phyloP scores from a whole-genome alignment of 1,284 basidiomycete genomes.

The Ustilago sp. region DNA sequence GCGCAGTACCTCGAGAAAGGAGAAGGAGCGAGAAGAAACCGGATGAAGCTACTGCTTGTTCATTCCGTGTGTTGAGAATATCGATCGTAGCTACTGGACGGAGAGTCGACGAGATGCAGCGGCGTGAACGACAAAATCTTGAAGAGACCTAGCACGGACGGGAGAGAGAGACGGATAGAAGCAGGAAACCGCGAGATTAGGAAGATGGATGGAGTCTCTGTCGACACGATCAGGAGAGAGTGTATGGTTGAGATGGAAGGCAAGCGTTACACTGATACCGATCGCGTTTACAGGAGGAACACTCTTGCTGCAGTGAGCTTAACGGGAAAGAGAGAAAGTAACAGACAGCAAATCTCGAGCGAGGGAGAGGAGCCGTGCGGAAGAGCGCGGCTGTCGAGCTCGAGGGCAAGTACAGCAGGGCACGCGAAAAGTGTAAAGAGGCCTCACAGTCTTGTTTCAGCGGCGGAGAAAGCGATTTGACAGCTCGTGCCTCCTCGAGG shows the following conservation, averaged over 20 bases:
- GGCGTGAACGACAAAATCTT: not conserved
- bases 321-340: not conserved
- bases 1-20: not conserved
- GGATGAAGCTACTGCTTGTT: not conserved
- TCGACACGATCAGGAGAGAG: not conserved
- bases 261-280: not conserved
- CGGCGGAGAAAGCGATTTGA: constrained; percentile 15
- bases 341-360: not conserved
- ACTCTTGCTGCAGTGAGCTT: not conserved
- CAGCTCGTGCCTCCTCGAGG: constrained; percentile 6
- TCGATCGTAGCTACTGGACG: not conserved
- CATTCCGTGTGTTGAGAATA: not conserved
- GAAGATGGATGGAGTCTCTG: not conserved
- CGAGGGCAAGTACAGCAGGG: not conserved
- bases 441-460: constrained; percentile 13
- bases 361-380: not conserved
- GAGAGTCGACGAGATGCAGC: not conserved
- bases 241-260: not conserved
- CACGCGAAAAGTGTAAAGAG: constrained; percentile 1
- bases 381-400: constrained; percentile 4
- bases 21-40: not conserved
- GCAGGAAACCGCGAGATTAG: not conserved
- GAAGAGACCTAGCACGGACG: no score
- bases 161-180: not conserved
- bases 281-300: not conserved